These are phyloP conservation scores for Aspergillus tubingensis DNA, from an alignment of 2,329 filamentous ascomycete species.

Conservation along the genomic window DNA sequence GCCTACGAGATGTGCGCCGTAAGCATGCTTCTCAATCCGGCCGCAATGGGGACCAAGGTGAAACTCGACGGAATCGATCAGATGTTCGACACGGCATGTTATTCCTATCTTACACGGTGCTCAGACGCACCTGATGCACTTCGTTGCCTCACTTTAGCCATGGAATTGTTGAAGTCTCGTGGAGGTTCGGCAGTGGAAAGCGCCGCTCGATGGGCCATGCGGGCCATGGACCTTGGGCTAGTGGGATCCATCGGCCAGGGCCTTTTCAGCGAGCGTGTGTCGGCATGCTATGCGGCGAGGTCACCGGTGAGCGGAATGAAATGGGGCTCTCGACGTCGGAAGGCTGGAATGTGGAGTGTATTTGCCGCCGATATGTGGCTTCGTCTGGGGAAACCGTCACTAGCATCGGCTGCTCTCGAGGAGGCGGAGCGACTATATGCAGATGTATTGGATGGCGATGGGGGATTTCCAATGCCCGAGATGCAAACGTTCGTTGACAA, in stretches of 20 bases:
- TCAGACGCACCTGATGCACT: slow-evolving; percentile 76
- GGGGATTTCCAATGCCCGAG: slow-evolving; percentile 51
- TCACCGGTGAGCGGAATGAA: slow-evolving; percentile 64
- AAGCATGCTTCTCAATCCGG: slow-evolving; percentile 75
- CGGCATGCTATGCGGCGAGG: slow-evolving; percentile 78
- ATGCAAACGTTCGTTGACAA: slow-evolving; percentile 53
- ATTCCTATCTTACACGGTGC: slow-evolving; percentile 88
- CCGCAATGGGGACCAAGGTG: slow-evolving; percentile 70
- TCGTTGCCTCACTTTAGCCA: slow-evolving; percentile 71
- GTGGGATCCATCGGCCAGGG: slow-evolving; percentile 75
- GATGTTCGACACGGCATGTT: slow-evolving; percentile 85
- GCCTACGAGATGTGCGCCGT: slow-evolving; percentile 94
- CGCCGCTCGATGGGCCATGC: slow-evolving; percentile 80
- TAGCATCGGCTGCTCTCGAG: slow-evolving; percentile 76
- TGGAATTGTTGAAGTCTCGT: slow-evolving; percentile 80
- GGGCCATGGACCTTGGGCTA: slow-evolving; percentile 76
- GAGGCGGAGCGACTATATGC: slow-evolving; percentile 62
- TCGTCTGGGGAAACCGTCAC: slow-evolving; percentile 70
- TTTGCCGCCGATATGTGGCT: slow-evolving; percentile 84
- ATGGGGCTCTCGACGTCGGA: slow-evolving; percentile 74
- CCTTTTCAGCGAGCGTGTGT: slow-evolving; percentile 81
- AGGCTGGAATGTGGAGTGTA: slow-evolving; percentile 86
- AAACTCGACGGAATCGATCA: slow-evolving; percentile 80
- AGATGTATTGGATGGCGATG: slow-evolving; percentile 42
- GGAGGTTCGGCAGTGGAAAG: slow-evolving; percentile 81